Conservation (phyloP, 257 asterid species). For the Ophiorrhiza pumila region DNA sequence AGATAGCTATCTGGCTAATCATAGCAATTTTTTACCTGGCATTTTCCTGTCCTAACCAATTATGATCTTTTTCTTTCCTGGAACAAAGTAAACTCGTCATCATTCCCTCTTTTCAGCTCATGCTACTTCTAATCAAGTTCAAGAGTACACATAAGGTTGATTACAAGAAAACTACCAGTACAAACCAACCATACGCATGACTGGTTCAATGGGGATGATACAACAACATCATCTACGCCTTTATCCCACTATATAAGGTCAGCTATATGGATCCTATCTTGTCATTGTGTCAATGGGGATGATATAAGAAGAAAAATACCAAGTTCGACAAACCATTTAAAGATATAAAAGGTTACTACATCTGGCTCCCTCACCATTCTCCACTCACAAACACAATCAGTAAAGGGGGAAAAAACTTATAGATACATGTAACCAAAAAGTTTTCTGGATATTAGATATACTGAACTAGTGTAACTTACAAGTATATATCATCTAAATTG, state of each 20-base stretch:
- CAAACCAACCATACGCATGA: not conserved
- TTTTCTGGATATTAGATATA: not conserved
- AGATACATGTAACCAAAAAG: not conserved
- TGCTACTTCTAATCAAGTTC: too few species aligned
- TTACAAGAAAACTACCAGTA: not conserved
- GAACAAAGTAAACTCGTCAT: not conserved
- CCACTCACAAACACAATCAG: too few species aligned
- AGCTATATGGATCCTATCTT: too few species aligned
- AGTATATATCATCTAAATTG: slow-evolving; percentile 45
- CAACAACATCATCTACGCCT: too few species aligned
- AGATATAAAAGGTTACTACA: not conserved
- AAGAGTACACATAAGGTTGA: too few species aligned
- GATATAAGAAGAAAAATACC: not conserved
- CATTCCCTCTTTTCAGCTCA: not conserved
- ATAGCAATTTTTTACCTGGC: not conserved
- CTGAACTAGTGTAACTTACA: slow-evolving; percentile 41
- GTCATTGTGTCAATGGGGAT: not conserved
- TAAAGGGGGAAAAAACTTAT: too few species aligned
- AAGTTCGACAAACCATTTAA: not conserved
- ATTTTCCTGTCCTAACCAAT: not conserved
- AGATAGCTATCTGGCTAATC: not conserved
- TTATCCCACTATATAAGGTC: too few species aligned
- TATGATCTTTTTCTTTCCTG: not conserved
- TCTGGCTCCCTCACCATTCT: not conserved
- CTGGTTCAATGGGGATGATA: not conserved